Base-by-base conservation (phyloP, 768 basidiomycete species). In the Pholiota microspora region DNA sequence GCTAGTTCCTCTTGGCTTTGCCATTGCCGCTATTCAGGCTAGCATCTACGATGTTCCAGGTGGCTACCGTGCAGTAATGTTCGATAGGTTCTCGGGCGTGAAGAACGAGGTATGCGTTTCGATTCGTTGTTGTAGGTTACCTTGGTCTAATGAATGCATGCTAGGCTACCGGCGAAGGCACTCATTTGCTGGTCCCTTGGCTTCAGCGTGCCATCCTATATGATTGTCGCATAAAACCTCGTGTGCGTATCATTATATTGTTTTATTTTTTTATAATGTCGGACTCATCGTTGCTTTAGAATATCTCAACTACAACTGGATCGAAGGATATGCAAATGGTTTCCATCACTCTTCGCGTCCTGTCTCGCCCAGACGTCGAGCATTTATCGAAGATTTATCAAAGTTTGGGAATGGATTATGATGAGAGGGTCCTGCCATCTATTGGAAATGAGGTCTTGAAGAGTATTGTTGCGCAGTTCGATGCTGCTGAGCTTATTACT, bases 261-360 rank as follows among this genome's bases (percentile, higher is more conserved):
- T n/a, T n/a, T n/a, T n/a, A n/a, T n/a, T 31, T 28, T 23, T 15
- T 15, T 42, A 13, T 10, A 38, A 34, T 25, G 40, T 40, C 29
- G 32, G 46, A 48, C 59, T 59, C 50, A 54, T 59, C n/a, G n/a
- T 12, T 47, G 49, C 15, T 56, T 3, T 59, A 96, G 92, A 97
- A 97, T 67, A 98, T 98, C 53, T 94, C 92, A n/a, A 98, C 97
- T 2, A 97, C 92, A 1, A 98, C 97, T 21, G 97, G 97, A 29
- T 98, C 95, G 8, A 98, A 98, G 69, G 94, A 99, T 69, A 75
- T 99, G 73, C 96, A 98, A 73, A 98, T 98, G 94, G 92, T 99
- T 53, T 91, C 95, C 29, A 87, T 99, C 51, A 98, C 96, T 0
- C 82, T 98, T 48, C 90, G 97, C 54, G 96, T 99, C 31, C 83